Evolutionary conservation across 202 grass and related monocot species (phyloP).

Genomic region (Zoysia matrella): DNA sequence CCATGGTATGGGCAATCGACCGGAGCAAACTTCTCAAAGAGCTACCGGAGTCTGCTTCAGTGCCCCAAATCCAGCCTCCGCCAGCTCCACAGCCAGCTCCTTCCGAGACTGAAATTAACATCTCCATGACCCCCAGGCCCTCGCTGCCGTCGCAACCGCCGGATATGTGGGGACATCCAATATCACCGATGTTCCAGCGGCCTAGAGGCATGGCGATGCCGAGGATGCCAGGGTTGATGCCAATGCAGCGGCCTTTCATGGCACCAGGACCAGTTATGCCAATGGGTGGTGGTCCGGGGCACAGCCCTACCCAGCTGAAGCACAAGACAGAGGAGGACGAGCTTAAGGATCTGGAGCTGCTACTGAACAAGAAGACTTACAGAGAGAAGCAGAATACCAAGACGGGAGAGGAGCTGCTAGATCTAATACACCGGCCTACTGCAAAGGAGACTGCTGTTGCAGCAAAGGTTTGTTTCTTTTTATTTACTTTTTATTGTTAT

Average conservation of each 20-base stretch:
- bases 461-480: conserved; percentile 77
- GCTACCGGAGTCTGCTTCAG: conserved; percentile 71
- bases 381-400: conserved; percentile 91
- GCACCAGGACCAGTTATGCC: conserved; percentile 47
- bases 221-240: conserved; percentile 69
- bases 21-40: conserved; percentile 95
- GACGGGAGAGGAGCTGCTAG: conserved; percentile 98
- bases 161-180: conserved; percentile 81
- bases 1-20: conserved; percentile 95
- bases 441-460: conserved; percentile 96
- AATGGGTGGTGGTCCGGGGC: conserved; percentile 44
- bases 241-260: conserved; percentile 70
- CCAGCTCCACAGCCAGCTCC: conserved; percentile 30
- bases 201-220: conserved; percentile 69
- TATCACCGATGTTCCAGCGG: conserved; percentile 78
- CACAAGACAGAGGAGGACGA: conserved; percentile 87
- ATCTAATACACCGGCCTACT: conserved; percentile 96
- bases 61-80: conserved; percentile 51
- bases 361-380: conserved; percentile 92
- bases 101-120: conserved; percentile 45
- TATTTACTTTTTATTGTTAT: conserved; percentile 8
- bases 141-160: conserved; percentile 53
- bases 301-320: conserved; percentile 48
- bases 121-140: conserved; percentile 55
- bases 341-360: conserved; percentile 83